These are phyloP conservation scores for Rubroshorea leprosula DNA, from an alignment of 345 rosid genomes.

Conservation along the genomic window DNA sequence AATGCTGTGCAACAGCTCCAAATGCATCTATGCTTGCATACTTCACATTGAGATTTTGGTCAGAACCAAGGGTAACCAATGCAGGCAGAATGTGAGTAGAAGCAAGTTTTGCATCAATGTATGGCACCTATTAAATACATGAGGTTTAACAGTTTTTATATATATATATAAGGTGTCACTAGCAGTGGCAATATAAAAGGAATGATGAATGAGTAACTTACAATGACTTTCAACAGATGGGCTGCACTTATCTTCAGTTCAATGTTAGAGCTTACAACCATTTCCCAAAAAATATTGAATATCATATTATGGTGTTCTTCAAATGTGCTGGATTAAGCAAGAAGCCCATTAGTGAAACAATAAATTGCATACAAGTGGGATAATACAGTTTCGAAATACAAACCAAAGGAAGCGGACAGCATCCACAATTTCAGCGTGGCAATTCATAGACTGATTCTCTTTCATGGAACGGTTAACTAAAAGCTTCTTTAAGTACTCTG, in stretches of 20 bases:
- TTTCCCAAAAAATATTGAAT: slow-evolving; percentile 87
- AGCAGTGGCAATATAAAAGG: slow-evolving; percentile 15
- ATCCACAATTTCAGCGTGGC: slow-evolving; percentile 49
- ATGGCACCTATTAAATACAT: slow-evolving; percentile 54
- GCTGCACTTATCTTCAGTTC: slow-evolving; percentile 83
- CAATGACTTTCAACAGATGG: slow-evolving; percentile 70
- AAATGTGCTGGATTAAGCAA: slow-evolving; percentile 56
- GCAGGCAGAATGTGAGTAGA: slow-evolving; percentile 86
- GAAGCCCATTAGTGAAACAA: slow-evolving; percentile 20
- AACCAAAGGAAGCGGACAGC: slow-evolving; percentile 97
- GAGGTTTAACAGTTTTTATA: slow-evolving; percentile 12
- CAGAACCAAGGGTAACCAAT: slow-evolving; percentile 92
- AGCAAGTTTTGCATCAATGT: slow-evolving; percentile 73
- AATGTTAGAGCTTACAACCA: slow-evolving; percentile 78
- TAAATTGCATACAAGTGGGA: slow-evolving; percentile 9
- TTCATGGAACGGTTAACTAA: slow-evolving; percentile 51
- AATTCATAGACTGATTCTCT: slow-evolving; percentile 50
- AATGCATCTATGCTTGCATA: slow-evolving; percentile 96
- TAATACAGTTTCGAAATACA: slow-evolving; percentile 20
- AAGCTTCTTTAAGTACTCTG: slow-evolving; percentile 69
- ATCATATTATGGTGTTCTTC: slow-evolving; percentile 78
- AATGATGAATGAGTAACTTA: slow-evolving; percentile 32
- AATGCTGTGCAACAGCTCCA: slow-evolving; percentile 94
- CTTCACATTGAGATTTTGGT: slow-evolving; percentile 81
- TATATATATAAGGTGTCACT: slow-evolving; percentile 1